Evolutionary conservation across 176 grass and related monocot genomes (phyloP), one percentile per base, ranked within the genome.

Genomic region (Triticum dicoccoides): DNA sequence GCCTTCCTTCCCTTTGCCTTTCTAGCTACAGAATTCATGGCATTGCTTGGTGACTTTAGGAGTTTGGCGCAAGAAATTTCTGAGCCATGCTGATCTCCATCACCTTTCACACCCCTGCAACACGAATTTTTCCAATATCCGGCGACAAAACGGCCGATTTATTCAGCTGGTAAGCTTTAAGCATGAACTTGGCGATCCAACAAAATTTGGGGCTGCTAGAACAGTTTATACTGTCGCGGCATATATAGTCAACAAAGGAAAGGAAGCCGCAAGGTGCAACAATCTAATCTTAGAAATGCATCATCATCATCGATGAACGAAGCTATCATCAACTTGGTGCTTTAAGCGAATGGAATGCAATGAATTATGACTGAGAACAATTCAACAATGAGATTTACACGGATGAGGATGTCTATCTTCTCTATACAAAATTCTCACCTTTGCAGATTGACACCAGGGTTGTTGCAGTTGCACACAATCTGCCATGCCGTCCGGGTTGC

Each of bases 331-430:
- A 18, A 15, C 66, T 39, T 15, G 32, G 23, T 56, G 38, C 51
- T 35, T 23, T 0, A 11, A 89, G 10, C 6, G 5, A 87, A 77
- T 61, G 71, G 2, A 81, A 49, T 71, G 51, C 59, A 87, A 6
- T 49, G 9, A 68, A 73, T 80, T 80, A 80, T 80, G 37, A 12
- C 17, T 6, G 27, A 52, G 21, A 62, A 10, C 52, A 70, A 24
- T 85, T 24, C 34, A 85, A 91, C 78, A 91, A 88, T 88, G 77
- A 51, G 41, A 91, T 88, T 82, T 91, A 88, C 82, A 85, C 0
- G 14, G 77, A 54, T 23, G 49, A 52, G 27, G 45, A 62, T 45
- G 66, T 78, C 5, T 52, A 5, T 17, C 13, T 12, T 49, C 12
- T 85, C 18, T 88, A 44, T 78, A 71, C 62, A 85, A 29, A 85